A percentile compares a stretch with the other conserved stretches of the same genome.
Evolutionary conservation across 495 filamentous ascomycete genomes (phyloP).

Genomic region (Aspergillus funiculosus): DNA sequence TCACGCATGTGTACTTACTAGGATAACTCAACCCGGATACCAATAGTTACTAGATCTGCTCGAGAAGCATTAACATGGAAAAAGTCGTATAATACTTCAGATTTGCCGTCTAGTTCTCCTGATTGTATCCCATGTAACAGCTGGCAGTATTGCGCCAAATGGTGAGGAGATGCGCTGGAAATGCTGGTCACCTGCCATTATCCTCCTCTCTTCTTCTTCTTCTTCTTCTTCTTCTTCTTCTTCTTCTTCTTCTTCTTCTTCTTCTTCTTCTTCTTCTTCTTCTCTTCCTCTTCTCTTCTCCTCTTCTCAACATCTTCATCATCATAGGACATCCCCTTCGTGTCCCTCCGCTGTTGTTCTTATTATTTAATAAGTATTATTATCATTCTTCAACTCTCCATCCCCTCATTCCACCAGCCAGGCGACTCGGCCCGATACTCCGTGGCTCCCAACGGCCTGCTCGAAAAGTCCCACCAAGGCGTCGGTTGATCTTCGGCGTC

Average conservation of each 20-base stretch:
- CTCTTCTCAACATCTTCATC: not conserved
- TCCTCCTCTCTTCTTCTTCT: not conserved
- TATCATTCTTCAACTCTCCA: too few relatives aligned
- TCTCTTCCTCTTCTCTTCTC: conserved; percentile 10
- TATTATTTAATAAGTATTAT: conserved; percentile 5
- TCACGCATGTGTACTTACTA: not conserved
- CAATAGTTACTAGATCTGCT: too few relatives aligned
- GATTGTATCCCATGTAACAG: too few relatives aligned
- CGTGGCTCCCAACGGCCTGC: conserved; percentile 6
- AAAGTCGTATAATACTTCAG: too few relatives aligned
- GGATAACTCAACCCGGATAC: too few relatives aligned
- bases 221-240: not conserved
- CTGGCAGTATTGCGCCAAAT: too few relatives aligned
- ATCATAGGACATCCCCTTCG: not conserved
- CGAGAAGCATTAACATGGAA: too few relatives aligned
- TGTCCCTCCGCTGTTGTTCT: conserved; percentile 2
- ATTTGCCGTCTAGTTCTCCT: too few relatives aligned
- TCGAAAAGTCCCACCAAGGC: conserved; percentile 6
- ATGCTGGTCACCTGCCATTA: not conserved
- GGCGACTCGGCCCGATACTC: conserved; percentile 22
- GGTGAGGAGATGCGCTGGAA: not conserved
- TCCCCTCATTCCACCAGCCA: not conserved
- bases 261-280: too few relatives aligned
- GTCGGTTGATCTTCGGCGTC: conserved; percentile 16
- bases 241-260: too few relatives aligned